Conservation (phyloP, 2,329 filamentous ascomycete genomes). For the Beauveria medogensis region DNA sequence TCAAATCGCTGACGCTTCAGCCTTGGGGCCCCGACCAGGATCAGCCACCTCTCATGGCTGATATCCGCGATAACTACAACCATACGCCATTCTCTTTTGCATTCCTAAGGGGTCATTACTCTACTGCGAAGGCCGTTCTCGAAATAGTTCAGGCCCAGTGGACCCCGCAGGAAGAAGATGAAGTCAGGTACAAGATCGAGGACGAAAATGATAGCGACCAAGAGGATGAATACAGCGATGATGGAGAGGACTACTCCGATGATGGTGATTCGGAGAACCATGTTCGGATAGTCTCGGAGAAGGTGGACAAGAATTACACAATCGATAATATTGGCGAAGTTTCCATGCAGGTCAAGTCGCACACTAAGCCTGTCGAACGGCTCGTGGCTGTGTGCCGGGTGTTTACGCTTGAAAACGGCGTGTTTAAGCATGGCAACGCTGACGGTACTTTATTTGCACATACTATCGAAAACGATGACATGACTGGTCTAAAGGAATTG, state of each 20-base stretch:
- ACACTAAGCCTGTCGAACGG: constrained; percentile 44
- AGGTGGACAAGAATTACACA: constrained; percentile 61
- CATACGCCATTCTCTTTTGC: constrained; percentile 62
- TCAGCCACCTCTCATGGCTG: constrained; percentile 55
- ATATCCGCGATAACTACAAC: constrained; percentile 41
- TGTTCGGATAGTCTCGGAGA: constrained; percentile 41
- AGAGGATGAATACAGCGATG: constrained; percentile 27
- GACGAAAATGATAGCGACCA: constrained; percentile 31
- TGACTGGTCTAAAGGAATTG: constrained; percentile 45
- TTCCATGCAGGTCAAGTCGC: constrained; percentile 59
- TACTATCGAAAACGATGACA: constrained; percentile 45
- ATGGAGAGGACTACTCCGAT: constrained; percentile 27
- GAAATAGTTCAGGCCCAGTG: constrained; percentile 66
- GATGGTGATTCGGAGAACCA: constrained; percentile 29
- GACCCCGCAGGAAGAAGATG: constrained; percentile 43
- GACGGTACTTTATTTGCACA: constrained; percentile 30
- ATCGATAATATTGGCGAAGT: constrained; percentile 68
- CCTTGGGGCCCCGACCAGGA: constrained; percentile 47
- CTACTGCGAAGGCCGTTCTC: constrained; percentile 57
- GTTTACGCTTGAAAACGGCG: constrained; percentile 21
- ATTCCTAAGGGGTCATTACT: constrained; percentile 55
- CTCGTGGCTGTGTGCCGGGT: constrained; percentile 34
- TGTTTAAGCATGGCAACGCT: constrained; percentile 17
- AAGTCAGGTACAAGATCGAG: constrained; percentile 41
- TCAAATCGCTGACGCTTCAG: constrained; percentile 56